phyloP scores from a whole-genome alignment of 352 stramenopile genomes.

The Phytophthora brassicae region DNA sequence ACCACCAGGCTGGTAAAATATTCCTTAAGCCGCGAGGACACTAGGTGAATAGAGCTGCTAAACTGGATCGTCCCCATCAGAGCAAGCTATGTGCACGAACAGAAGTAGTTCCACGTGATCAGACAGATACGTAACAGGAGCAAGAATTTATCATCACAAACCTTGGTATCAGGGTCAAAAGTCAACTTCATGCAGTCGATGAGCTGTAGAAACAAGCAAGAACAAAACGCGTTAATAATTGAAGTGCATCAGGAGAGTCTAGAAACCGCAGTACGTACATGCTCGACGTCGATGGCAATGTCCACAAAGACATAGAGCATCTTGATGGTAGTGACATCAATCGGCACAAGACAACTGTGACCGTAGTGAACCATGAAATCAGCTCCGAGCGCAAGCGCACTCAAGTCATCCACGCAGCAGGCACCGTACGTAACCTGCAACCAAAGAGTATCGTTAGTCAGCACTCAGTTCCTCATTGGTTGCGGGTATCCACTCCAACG shows the following conservation, averaged over 20 bases:
- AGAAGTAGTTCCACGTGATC: neutral
- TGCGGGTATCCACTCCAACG: conserved; percentile 12
- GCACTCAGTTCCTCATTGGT: neutral
- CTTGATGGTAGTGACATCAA: conserved; percentile 95
- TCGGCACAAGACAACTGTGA: conserved; percentile 98
- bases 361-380: conserved; percentile 99
- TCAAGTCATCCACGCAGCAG: conserved; percentile 99
- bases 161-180: conserved; percentile 76
- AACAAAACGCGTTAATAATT: neutral
- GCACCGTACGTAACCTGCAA: conserved; percentile 95
- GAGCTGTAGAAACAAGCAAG: conserved; percentile 51
- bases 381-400: conserved; percentile 92
- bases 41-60: conserved; percentile 88
- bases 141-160: conserved; percentile 16
- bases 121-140: neutral
- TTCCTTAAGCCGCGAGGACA: conserved; percentile 67
- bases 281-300: conserved; percentile 97
- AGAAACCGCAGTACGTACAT: conserved; percentile 53
- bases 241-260: neutral
- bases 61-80: conserved; percentile 98
- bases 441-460: neutral
- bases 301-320: conserved; percentile 99
- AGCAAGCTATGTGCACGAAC: conserved; percentile 58
- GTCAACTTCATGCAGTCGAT: conserved; percentile 95
- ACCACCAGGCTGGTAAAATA: conserved; percentile 85